phyloP scores from a whole-genome alignment of 2,329 filamentous ascomycete species.

The Pseudocercospora musae region DNA sequence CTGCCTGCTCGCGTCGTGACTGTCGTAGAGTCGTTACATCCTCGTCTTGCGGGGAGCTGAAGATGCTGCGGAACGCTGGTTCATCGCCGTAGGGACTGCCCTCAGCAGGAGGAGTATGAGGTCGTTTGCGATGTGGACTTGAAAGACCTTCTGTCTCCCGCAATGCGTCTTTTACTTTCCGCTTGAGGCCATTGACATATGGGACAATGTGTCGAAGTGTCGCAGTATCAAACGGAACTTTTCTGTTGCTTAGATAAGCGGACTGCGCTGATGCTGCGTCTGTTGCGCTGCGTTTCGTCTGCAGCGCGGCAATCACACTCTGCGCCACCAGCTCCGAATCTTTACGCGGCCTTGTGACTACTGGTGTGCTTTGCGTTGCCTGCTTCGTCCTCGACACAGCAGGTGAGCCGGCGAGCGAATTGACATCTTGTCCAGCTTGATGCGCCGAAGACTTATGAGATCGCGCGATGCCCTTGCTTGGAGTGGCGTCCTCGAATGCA shows the following conservation, averaged over 20 bases:
- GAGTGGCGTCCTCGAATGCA: constrained; percentile 50
- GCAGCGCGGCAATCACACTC: constrained; percentile 60
- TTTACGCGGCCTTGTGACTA: constrained; percentile 48
- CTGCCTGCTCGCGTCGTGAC: constrained; percentile 25
- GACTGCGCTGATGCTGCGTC: constrained; percentile 28
- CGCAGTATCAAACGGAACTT: constrained; percentile 64
- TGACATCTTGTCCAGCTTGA: neutral
- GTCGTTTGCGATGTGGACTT: constrained; percentile 36
- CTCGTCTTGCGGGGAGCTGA: constrained; percentile 29
- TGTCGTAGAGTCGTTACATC: constrained; percentile 20
- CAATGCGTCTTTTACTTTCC: constrained; percentile 47
- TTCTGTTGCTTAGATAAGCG: constrained; percentile 41
- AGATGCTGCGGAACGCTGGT: constrained; percentile 36
- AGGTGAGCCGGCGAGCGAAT: neutral
- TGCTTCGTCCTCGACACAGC: neutral
- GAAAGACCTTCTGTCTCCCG: constrained; percentile 48
- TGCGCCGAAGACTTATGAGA: constrained; percentile 3
- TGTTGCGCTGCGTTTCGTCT: constrained; percentile 35
- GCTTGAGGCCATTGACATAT: constrained; percentile 48
- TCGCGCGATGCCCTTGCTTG: constrained; percentile 4
- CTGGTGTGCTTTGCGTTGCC: constrained; percentile 20
- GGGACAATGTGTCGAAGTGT: constrained; percentile 62
- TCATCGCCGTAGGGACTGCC: constrained; percentile 25
- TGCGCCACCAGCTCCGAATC: constrained; percentile 59
- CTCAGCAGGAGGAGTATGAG: neutral